Percentiles rank a stretch among this genome's conserved stretches.
Evolutionary conservation across 352 stramenopile species (phyloP).

Genomic region (Pythium utonaiense): DNA sequence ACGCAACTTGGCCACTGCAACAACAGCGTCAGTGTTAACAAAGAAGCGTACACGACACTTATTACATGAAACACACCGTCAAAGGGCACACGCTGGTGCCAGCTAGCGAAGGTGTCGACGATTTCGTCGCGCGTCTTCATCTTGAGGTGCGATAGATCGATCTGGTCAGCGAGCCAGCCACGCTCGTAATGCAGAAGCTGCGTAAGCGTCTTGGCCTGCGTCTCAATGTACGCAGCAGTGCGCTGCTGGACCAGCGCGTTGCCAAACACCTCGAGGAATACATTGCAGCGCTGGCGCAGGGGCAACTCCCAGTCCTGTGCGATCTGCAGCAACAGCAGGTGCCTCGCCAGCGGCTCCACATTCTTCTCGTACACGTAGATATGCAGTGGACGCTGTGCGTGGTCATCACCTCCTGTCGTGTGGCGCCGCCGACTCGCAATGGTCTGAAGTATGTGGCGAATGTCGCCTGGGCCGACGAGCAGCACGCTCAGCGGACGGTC

Average conservation of each 20-base stretch:
- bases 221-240: slow-evolving; percentile 81
- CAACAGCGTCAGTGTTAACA: no score
- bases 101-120: slow-evolving; percentile 83
- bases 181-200: slow-evolving; percentile 73
- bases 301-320: slow-evolving; percentile 86
- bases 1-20: slow-evolving; percentile 63
- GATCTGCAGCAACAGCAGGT: slow-evolving; percentile 88
- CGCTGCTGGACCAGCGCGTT: slow-evolving; percentile 89
- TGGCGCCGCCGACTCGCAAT: slow-evolving; percentile 46
- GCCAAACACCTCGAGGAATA: slow-evolving; percentile 93
- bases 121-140: slow-evolving; percentile 89
- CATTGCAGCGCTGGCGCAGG: slow-evolving; percentile 84
- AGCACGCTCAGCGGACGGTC: slow-evolving; percentile 48
- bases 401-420: slow-evolving; percentile 20
- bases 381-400: slow-evolving; percentile 43
- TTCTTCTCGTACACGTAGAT: slow-evolving; percentile 90
- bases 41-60: no score
- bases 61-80: slow-evolving; percentile 40
- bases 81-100: slow-evolving; percentile 64
- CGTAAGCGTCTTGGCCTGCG: slow-evolving; percentile 62
- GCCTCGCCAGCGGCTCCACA: slow-evolving; percentile 82
- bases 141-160: slow-evolving; percentile 88
- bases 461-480: slow-evolving; percentile 64
- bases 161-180: slow-evolving; percentile 46
- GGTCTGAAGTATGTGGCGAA: slow-evolving; percentile 67